Percentiles rank a stretch among this genome's conserved stretches.
Evolutionary conservation across 345 rosid genomes (phyloP).

Genomic region (Rhizophora mangle): DNA sequence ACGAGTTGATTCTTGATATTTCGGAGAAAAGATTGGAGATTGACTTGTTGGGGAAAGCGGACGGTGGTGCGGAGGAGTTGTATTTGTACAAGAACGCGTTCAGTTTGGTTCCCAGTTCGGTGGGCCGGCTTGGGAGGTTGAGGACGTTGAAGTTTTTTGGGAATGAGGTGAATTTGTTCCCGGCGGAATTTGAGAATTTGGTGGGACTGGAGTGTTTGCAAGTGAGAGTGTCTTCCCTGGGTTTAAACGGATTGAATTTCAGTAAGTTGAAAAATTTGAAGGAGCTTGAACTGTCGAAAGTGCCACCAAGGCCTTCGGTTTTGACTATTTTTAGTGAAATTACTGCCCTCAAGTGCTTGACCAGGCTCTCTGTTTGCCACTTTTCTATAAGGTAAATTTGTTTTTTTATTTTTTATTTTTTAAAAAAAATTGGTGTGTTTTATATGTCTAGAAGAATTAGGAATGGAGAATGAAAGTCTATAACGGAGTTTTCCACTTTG

Average conservation of each 20-base stretch:
- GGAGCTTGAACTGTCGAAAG: slow-evolving; percentile 84
- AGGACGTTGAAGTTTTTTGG: slow-evolving; percentile 78
- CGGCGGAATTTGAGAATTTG: slow-evolving; percentile 64
- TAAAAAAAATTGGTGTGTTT: background rate
- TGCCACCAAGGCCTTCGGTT: slow-evolving; percentile 63
- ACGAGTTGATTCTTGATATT: slow-evolving; percentile 65
- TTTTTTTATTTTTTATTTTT: background rate
- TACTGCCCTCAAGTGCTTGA: slow-evolving; percentile 70
- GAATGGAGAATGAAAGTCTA: background rate
- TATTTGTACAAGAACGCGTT: slow-evolving; percentile 71
- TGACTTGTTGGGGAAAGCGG: slow-evolving; percentile 41
- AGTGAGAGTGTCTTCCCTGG: slow-evolving; percentile 68
- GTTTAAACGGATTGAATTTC: slow-evolving; percentile 55
- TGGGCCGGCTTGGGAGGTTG: slow-evolving; percentile 48
- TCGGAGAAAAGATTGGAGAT: slow-evolving; percentile 68
- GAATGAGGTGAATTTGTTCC: slow-evolving; percentile 71
- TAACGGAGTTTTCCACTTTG: too few species aligned
- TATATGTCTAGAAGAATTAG: background rate
- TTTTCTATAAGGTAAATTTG: slow-evolving; percentile 73
- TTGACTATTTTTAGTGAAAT: slow-evolving; percentile 75
- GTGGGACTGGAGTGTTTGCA: slow-evolving; percentile 77
- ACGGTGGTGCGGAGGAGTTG: slow-evolving; percentile 47
- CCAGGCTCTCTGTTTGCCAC: slow-evolving; percentile 83
- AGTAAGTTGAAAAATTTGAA: slow-evolving; percentile 64
- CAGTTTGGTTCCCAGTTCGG: slow-evolving; percentile 75